Percentiles rank a stretch among this genome's conserved stretches.
These are phyloP conservation scores for Solioccasus polychromus DNA, from an alignment of 768 basidiomycete species.

Conservation along the genomic window DNA sequence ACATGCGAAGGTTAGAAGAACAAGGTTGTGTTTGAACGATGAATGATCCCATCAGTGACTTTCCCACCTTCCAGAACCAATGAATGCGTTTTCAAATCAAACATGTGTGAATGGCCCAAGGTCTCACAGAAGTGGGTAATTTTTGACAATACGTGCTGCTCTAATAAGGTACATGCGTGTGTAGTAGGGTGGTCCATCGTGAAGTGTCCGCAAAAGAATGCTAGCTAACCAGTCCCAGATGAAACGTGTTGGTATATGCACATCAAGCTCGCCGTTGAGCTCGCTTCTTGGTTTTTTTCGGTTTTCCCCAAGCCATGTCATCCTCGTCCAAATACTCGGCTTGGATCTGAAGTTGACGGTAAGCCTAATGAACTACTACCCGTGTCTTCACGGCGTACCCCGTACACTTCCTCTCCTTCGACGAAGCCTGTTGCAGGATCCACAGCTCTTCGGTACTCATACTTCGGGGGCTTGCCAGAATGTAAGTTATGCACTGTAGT, in stretches of 20 bases:
- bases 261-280: background rate
- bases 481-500: background rate
- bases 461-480: conserved; percentile 14
- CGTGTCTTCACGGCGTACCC: conserved; percentile 10
- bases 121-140: too few species aligned
- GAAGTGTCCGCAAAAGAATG: conserved; percentile 1
- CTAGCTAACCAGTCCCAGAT: too few species aligned
- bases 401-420: conserved; percentile 16
- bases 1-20: conserved; percentile 12
- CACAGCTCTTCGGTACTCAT: conserved; percentile 8
- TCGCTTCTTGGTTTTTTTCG: conserved; percentile 9
- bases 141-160: too few species aligned
- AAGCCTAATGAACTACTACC: background rate
- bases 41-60: too few species aligned
- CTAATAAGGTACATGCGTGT: background rate
- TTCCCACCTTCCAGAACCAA: conserved; percentile 3
- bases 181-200: too few species aligned
- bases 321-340: conserved; percentile 28
- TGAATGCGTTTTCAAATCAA: too few species aligned
- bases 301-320: conserved; percentile 27
- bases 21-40: too few species aligned
- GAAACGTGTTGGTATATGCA: too few species aligned
- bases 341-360: conserved; percentile 9
- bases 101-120: too few species aligned
- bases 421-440: conserved; percentile 18